Evolutionary conservation across 2,329 filamentous ascomycete species (phyloP), one percentile per base, ranked within the genome.

Genomic region (Lithohypha guttulata): DNA sequence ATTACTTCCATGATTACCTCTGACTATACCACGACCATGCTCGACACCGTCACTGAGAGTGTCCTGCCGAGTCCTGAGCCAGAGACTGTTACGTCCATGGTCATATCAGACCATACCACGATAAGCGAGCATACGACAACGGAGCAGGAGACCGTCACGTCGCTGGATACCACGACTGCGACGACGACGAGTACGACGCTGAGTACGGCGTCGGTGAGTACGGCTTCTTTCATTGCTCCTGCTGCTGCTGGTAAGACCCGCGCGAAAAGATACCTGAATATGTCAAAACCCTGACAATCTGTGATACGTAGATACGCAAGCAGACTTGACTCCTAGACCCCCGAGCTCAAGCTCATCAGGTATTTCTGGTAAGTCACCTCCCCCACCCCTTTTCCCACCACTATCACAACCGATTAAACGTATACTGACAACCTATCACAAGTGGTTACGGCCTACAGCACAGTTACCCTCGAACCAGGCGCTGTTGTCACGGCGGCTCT

Each of bases 11-110:
- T n/a, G n/a, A 28, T 14, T n/a, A n/a, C n/a, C 23, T 27, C 37
- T 2, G 14, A 33, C 2, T 19, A 4, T 10, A 22, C 30, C 9
- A 14, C 38, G 10, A 34, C 19, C 11, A 28, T 22, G 3, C 17
- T 22, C 9, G 11, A 14, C 15, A 41, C 38, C 3, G 31, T 23
- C 4, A 41, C 38, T 28, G 26, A n/a, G n/a, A 28, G 4, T 28
- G 4, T 28, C 26, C 15, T 14, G 26, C 15, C 26, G 15, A 28
- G 26, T 10, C 26, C 15, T 11, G 26, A 28, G 26, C n/a, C 26
- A 28, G 9, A 28, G 15, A 28, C 26, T n/a, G 26, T 28, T n/a
- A n/a, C n/a, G n/a, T n/a, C n/a, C n/a, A n/a, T n/a, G n/a, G n/a
- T n/a, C n/a, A n/a, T n/a, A n/a, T n/a, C n/a, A n/a, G n/a, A n/a